A percentile compares a stretch with the other conserved stretches of the same genome.
These are phyloP conservation scores for Botrytis pseudocinerea DNA, from an alignment of 2,329 filamentous ascomycete species.

Conservation along the genomic window DNA sequence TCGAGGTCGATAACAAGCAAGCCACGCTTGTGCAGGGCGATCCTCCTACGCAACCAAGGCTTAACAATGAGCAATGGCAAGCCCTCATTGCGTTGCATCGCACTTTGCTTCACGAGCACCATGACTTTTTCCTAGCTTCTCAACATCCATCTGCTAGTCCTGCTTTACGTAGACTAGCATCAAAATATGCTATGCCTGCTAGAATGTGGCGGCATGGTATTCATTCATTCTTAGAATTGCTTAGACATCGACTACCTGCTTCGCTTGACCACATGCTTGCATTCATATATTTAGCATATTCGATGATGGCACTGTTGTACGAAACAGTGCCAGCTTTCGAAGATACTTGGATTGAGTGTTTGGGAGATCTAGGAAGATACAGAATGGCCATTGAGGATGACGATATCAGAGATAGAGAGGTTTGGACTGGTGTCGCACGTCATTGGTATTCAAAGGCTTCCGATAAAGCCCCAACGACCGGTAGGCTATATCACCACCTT, in stretches of 20 bases:
- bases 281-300: constrained; percentile 87
- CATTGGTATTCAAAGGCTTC: constrained; percentile 72
- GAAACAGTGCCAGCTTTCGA: constrained; percentile 82
- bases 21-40: constrained; percentile 52
- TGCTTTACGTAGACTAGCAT: constrained; percentile 66
- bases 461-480: constrained; percentile 72
- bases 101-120: constrained; percentile 77
- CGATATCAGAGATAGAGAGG: constrained; percentile 68
- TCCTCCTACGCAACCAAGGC: constrained; percentile 44
- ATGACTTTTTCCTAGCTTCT: constrained; percentile 82
- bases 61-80: constrained; percentile 76
- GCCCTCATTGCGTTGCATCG: constrained; percentile 79
- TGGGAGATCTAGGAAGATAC: constrained; percentile 83
- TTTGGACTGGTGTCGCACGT: constrained; percentile 77
- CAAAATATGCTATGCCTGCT: constrained; percentile 87
- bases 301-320: constrained; percentile 82
- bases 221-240: constrained; percentile 76
- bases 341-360: constrained; percentile 84
- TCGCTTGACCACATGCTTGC: constrained; percentile 87
- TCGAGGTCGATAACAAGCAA: constrained; percentile 73
- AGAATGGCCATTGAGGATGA: constrained; percentile 88
- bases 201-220: constrained; percentile 95
- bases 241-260: constrained; percentile 71
- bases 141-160: constrained; percentile 79
- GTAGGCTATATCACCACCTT: constrained; percentile 83